Evolutionary conservation across 306 rosid genomes (phyloP).

Genomic region (Quercus suber): DNA sequence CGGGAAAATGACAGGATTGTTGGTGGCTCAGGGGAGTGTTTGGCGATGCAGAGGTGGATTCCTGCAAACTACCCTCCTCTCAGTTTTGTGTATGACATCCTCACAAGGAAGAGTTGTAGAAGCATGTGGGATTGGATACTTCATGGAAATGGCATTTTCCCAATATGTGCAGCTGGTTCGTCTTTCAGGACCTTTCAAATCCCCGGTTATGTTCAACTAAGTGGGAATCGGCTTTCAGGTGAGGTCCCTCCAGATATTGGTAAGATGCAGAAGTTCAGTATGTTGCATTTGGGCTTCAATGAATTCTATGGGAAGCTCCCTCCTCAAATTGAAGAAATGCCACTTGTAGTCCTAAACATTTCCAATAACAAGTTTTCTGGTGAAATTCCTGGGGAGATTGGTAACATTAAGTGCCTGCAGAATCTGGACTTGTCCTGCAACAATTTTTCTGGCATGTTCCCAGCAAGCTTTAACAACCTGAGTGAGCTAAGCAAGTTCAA

Average conservation of each 20-base stretch:
- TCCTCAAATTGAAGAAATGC: conserved; percentile 45
- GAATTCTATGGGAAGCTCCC: conserved; percentile 69
- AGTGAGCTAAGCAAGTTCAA: conserved; percentile 78
- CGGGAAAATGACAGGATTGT: conserved; percentile 18
- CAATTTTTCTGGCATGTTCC: conserved; percentile 76
- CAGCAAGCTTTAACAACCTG: conserved; percentile 56
- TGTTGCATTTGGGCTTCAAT: conserved; percentile 73
- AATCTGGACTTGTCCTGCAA: conserved; percentile 80
- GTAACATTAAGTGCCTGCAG: conserved; percentile 53
- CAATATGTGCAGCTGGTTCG: conserved; percentile 47
- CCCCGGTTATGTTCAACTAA: conserved; percentile 83
- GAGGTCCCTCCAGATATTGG: conserved; percentile 69
- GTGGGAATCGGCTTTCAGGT: conserved; percentile 66
- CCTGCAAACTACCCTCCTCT: conserved; percentile 97
- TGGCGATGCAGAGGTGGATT: conserved; percentile 88
- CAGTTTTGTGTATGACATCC: conserved; percentile 67
- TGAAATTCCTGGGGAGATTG: conserved; percentile 61
- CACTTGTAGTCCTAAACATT: conserved; percentile 64
- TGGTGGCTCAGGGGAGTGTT: conserved; percentile 83
- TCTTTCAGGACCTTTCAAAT: conserved; percentile 33
- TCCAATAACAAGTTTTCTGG: conserved; percentile 71
- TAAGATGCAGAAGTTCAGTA: conserved; percentile 54
- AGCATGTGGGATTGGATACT: conserved; percentile 71
- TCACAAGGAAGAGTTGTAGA: conserved; percentile 82
- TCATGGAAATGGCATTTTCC: conserved; percentile 68